Conservation (phyloP, 108 stramenopile species). For the Skeletonema marinoi region DNA sequence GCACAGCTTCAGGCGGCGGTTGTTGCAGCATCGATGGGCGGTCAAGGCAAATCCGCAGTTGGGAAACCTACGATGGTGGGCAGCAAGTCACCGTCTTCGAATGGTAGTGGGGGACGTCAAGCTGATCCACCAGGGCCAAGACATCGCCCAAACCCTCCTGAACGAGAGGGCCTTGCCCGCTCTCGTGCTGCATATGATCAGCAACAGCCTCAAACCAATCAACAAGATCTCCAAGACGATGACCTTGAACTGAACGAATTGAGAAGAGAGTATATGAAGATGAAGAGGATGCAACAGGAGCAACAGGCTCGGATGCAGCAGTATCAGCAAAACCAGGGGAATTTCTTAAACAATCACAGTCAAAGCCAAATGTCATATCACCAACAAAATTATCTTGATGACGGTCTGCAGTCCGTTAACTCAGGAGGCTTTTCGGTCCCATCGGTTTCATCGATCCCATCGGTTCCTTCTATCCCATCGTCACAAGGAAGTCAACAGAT, state of each 20-base stretch:
- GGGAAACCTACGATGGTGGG: no score
- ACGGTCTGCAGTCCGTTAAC: background rate
- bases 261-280: constrained; percentile 18
- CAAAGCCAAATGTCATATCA: background rate
- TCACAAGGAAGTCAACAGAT: constrained; percentile 2
- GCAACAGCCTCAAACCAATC: constrained; percentile 1
- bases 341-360: background rate
- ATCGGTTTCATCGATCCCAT: background rate
- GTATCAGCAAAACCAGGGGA: constrained; percentile 6
- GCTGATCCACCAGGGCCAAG: constrained; percentile 23
- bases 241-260: constrained; percentile 17
- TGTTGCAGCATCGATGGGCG: constrained; percentile 15
- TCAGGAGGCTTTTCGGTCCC: background rate
- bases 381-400: background rate
- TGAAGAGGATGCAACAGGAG: constrained; percentile 22
- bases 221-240: background rate
- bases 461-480: no score
- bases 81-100: background rate
- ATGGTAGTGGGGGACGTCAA: constrained; percentile 12
- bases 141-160: constrained; percentile 22
- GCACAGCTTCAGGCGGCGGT: constrained; percentile 32
- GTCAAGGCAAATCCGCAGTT: background rate
- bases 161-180: constrained; percentile 20
- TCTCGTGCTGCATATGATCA: background rate
- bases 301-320: constrained; percentile 14